Evolutionary conservation across 129 eudicot genomes (phyloP).

Genomic region (Chrysanthemum makinoi): DNA sequence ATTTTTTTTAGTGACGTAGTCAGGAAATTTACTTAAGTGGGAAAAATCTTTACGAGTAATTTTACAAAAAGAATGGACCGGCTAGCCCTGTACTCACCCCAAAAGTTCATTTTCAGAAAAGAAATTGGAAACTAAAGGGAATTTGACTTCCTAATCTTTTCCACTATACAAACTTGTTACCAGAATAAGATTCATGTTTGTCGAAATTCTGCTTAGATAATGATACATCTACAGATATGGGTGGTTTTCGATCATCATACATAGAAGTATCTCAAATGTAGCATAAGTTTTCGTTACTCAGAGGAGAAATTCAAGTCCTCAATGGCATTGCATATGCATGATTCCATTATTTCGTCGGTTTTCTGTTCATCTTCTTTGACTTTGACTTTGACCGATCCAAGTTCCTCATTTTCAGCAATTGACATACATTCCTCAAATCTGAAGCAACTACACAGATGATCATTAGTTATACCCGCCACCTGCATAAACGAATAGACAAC

Average conservation of each 20-base stretch:
- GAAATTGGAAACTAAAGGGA: not conserved
- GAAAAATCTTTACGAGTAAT: too few species aligned
- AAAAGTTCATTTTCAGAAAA: not conserved
- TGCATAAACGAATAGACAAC: slow-evolving; percentile 75
- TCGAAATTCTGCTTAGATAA: slow-evolving; percentile 20
- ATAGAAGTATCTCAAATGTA: slow-evolving; percentile 22
- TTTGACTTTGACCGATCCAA: slow-evolving; percentile 12
- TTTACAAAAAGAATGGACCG: too few species aligned
- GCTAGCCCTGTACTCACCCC: too few species aligned
- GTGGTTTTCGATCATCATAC: slow-evolving; percentile 24
- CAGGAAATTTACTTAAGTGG: too few species aligned
- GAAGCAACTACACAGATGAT: slow-evolving; percentile 58
- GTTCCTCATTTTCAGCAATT: slow-evolving; percentile 32
- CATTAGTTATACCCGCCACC: slow-evolving; percentile 67
- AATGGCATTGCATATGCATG: slow-evolving; percentile 36
- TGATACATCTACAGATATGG: slow-evolving; percentile 23
- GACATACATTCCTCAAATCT: slow-evolving; percentile 50
- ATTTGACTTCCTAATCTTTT: slow-evolving; percentile 17
- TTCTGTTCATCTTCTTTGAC: slow-evolving; percentile 28
- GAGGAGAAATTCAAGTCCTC: slow-evolving; percentile 39
- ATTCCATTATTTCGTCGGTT: slow-evolving; percentile 28
- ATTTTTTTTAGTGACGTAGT: too few species aligned
- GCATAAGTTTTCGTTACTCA: slow-evolving; percentile 26
- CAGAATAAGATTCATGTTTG: slow-evolving; percentile 27
- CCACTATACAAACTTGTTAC: slow-evolving; percentile 34